Evolutionary conservation across 73 alveolate genomes (phyloP), one percentile per base, ranked within the genome.

Genomic region (Stentor roeselii): DNA sequence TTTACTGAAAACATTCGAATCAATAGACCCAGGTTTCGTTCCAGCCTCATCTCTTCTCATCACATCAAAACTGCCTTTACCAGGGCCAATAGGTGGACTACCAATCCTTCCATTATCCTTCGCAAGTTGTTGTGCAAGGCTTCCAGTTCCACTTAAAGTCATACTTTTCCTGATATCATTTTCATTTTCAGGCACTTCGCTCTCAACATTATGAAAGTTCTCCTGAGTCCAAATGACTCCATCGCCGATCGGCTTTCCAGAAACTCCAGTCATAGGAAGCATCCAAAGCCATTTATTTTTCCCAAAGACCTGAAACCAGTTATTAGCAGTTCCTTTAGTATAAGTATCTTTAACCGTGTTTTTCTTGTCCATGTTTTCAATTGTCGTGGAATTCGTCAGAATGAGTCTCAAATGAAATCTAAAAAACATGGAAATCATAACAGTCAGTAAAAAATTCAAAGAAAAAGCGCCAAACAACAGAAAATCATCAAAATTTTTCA

Each of bases 301-400:
- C 3, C 89, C 89, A 61, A 84, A 84, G 3, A 84, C 89, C 42
- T 84, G 59, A 84, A 61, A 21, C 76, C 84, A 84, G 27, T 84
- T 84, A 21, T 40, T 76, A n/a, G 35, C 14, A 0, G 39, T 30
- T 2, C 89, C 89, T 42, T 58, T 75, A 75, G 61, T 75, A 78
- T 84, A 84, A 76, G 59, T 80, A 15, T n/a, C 86, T 75, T 39
- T 35, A 27, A 39, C 74, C 37, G 75, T 30, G 35, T 82, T 34
- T 59, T 82, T 39, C 36, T 82, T 82, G 6, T 86, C 89, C 91
- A 83, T 82, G 38, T 83, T 58, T 21, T 88, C 94, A 59, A 88
- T 86, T 36, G 94, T 86, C 14, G 91, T 86, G 76, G 90, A 84
- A 78, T 88, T 88, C 34, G 74, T 80, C 11, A 86, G 41, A 14